Evolutionary conservation across 768 basidiomycete species (phyloP).

Genomic region (Pisolithus sp.): DNA sequence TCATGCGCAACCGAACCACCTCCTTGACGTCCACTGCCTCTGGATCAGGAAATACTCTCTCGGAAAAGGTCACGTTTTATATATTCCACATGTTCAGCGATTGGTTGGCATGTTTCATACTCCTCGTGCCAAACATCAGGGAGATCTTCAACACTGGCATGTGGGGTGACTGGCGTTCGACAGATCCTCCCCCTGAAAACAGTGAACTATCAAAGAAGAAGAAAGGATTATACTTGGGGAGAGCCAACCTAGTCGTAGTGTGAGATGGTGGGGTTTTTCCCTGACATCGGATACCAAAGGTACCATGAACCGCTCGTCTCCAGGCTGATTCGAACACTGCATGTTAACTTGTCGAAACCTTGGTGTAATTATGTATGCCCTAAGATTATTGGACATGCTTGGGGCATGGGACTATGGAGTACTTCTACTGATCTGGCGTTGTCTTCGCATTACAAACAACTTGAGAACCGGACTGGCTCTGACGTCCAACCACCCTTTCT

Average conservation of each 20-base stretch:
- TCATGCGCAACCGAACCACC: constrained; percentile 31
- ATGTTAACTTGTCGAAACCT: too few relatives aligned
- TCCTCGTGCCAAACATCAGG: constrained; percentile 28
- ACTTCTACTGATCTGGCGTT: background rate
- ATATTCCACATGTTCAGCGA: constrained; percentile 41
- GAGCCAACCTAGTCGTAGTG: background rate
- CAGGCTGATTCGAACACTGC: too few relatives aligned
- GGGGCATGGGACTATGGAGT: background rate
- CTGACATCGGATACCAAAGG: background rate
- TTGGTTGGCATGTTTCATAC: constrained; percentile 28
- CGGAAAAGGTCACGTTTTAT: constrained; percentile 37
- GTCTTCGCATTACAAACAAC: background rate
- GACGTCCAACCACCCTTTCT: background rate
- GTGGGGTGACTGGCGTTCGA: constrained; percentile 15
- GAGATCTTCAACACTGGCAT: constrained; percentile 24
- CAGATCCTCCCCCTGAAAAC: constrained; percentile 1
- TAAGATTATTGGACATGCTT: background rate
- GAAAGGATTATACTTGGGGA: background rate
- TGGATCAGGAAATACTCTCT: constrained; percentile 27
- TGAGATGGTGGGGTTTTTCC: background rate
- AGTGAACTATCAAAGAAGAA: background rate
- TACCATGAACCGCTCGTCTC: background rate
- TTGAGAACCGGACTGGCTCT: too few relatives aligned
- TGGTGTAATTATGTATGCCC: too few relatives aligned
- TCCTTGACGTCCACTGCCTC: constrained; percentile 28